phyloP scores from a whole-genome alignment of 2,329 filamentous ascomycete genomes.

The Acrocalymma vagum region DNA sequence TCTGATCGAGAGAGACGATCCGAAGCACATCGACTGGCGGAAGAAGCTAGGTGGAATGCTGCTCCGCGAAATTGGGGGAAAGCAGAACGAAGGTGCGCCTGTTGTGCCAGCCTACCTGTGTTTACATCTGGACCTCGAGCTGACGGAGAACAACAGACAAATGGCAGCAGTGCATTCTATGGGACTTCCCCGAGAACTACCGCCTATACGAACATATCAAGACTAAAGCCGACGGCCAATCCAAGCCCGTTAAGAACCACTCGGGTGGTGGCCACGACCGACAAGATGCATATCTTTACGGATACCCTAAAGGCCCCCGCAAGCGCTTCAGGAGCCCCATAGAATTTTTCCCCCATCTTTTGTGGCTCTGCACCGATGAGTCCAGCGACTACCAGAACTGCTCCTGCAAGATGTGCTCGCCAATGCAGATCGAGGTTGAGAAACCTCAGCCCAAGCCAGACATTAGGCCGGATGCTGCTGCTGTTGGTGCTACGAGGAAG shows the following conservation, averaged over 20 bases:
- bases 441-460: slow-evolving; percentile 37
- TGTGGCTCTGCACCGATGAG: slow-evolving; percentile 65
- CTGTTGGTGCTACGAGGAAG: slow-evolving; percentile 35
- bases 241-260: slow-evolving; percentile 59
- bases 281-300: slow-evolving; percentile 69
- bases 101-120: background rate
- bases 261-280: slow-evolving; percentile 61
- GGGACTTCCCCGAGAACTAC: slow-evolving; percentile 64
- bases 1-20: slow-evolving; percentile 57
- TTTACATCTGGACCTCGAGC: too few relatives aligned
- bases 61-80: slow-evolving; percentile 57
- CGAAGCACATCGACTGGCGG: slow-evolving; percentile 65
- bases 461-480: slow-evolving; percentile 25
- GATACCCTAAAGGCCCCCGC: slow-evolving; percentile 64
- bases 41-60: slow-evolving; percentile 68
- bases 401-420: slow-evolving; percentile 65
- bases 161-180: slow-evolving; percentile 58
- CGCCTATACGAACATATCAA: slow-evolving; percentile 67
- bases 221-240: slow-evolving; percentile 57
- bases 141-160: slow-evolving; percentile 44
- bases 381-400: slow-evolving; percentile 63
- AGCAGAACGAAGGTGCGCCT: slow-evolving; percentile 39
- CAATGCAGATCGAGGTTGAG: slow-evolving; percentile 58
- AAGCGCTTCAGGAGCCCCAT: slow-evolving; percentile 67
- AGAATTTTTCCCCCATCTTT: slow-evolving; percentile 68